phyloP scores from a whole-genome alignment of 139 green algal genomes.

The Picochlorum costavermella region DNA sequence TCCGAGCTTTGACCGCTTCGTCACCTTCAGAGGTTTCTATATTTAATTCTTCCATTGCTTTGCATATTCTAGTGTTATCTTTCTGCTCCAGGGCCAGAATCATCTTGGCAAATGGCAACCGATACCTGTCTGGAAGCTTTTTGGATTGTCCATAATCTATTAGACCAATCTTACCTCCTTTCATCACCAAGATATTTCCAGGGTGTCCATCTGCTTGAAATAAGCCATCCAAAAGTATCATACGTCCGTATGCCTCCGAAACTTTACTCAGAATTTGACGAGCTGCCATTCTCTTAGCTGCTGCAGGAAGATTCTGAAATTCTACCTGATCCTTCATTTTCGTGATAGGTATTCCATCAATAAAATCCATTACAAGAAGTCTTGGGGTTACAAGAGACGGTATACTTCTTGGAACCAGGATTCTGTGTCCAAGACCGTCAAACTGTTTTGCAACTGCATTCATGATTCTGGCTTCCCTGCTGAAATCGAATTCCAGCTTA shows the following conservation, averaged over 20 bases:
- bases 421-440: slow-evolving; percentile 31
- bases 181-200: slow-evolving; percentile 83
- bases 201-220: slow-evolving; percentile 70
- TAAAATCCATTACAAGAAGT: slow-evolving; percentile 85
- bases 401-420: slow-evolving; percentile 64
- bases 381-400: slow-evolving; percentile 61
- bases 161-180: slow-evolving; percentile 66
- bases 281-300: slow-evolving; percentile 22
- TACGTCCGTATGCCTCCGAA: slow-evolving; percentile 82
- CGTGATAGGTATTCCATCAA: slow-evolving; percentile 69
- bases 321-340: slow-evolving; percentile 24
- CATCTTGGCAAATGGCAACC: slow-evolving; percentile 62
- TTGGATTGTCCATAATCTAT: slow-evolving; percentile 95
- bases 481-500: slow-evolving; percentile 85
- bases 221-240: slow-evolving; percentile 83
- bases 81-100: slow-evolving; percentile 54
- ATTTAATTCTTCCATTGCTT: slow-evolving; percentile 42
- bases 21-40: slow-evolving; percentile 58
- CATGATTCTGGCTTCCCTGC: slow-evolving; percentile 79
- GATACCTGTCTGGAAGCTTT: slow-evolving; percentile 59
- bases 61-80: slow-evolving; percentile 27
- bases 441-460: slow-evolving; percentile 68
- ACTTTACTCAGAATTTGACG: slow-evolving; percentile 47
- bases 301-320: slow-evolving; percentile 22
- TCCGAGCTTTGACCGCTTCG: slow-evolving; percentile 40